Conservation (phyloP, 202 grass and related monocot genomes). For the Carex sylvatica region DNA sequence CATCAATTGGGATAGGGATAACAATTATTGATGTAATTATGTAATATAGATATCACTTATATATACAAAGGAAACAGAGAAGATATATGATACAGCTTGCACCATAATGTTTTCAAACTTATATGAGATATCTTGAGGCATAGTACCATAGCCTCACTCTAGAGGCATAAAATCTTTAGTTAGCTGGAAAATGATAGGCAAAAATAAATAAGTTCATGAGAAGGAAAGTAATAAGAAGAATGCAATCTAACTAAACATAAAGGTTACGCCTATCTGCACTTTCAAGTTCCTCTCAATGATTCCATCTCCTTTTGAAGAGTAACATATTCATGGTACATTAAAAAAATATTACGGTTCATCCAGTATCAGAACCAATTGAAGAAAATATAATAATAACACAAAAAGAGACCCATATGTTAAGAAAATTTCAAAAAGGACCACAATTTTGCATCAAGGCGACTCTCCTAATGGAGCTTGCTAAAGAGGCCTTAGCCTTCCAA, state of each 20-base stretch:
- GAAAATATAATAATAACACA: background rate
- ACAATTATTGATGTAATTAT: too few relatives aligned
- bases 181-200: too few relatives aligned
- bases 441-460: conserved; percentile 44
- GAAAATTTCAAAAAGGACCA: background rate
- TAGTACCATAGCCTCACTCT: too few relatives aligned
- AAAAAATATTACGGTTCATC: background rate
- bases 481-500: conserved; percentile 52
- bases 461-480: conserved; percentile 41
- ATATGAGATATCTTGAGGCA: too few relatives aligned
- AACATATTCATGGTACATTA: conserved; percentile 45
- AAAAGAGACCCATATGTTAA: background rate
- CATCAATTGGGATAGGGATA: too few relatives aligned
- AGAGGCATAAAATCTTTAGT: too few relatives aligned
- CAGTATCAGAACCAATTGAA: background rate
- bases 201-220: background rate
- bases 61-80: too few relatives aligned
- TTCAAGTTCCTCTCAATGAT: conserved; percentile 59
- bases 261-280: conserved; percentile 33
- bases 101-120: too few relatives aligned
- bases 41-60: too few relatives aligned
- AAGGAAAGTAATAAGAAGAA: background rate
- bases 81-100: too few relatives aligned
- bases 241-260: background rate
- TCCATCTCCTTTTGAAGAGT: conserved; percentile 53